These are phyloP conservation scores for Hirsutella thompsonii DNA, from an alignment of 2,329 filamentous ascomycete species.

Conservation along the genomic window DNA sequence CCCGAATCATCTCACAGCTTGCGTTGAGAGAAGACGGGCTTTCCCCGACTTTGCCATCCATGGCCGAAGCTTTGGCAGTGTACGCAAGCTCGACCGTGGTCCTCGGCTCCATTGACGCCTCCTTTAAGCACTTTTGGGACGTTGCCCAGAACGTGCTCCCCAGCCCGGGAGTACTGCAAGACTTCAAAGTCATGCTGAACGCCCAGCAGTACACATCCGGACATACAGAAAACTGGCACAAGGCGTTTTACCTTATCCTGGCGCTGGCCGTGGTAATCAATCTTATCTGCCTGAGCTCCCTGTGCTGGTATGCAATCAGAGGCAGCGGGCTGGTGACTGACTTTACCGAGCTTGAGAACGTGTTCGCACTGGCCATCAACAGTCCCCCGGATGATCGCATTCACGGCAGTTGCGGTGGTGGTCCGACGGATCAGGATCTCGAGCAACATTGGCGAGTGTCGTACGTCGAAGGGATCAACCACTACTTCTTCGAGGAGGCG, in stretches of 20 bases:
- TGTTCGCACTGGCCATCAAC: constrained; percentile 62
- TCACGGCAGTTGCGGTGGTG: constrained; percentile 24
- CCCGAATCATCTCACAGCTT: constrained; percentile 41
- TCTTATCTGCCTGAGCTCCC: constrained; percentile 49
- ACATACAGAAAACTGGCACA: constrained; percentile 46
- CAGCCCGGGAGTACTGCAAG: constrained; percentile 31
- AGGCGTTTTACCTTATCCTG: constrained; percentile 54
- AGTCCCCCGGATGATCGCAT: constrained; percentile 24
- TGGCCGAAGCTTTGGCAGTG: constrained; percentile 63
- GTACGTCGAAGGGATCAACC: constrained; percentile 22
- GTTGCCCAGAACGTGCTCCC: constrained; percentile 25
- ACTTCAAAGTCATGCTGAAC: constrained; percentile 50
- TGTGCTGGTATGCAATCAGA: constrained; percentile 25
- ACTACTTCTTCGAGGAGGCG: constrained; percentile 30
- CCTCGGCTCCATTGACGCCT: constrained; percentile 41
- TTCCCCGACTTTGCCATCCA: constrained; percentile 42
- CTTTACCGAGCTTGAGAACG: constrained; percentile 64
- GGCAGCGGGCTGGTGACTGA: constrained; percentile 54
- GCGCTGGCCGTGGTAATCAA: constrained; percentile 54
- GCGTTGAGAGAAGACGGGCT: constrained; percentile 30
- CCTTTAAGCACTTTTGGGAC: constrained; percentile 46
- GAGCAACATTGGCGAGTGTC: constrained; percentile 28
- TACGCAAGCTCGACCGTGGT: constrained; percentile 55
- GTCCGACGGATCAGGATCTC: constrained; percentile 20
- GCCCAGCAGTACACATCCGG: constrained; percentile 61